These are phyloP conservation scores for Cucurbita ficifolia DNA, from an alignment of 306 rosid genomes.

Conservation along the genomic window DNA sequence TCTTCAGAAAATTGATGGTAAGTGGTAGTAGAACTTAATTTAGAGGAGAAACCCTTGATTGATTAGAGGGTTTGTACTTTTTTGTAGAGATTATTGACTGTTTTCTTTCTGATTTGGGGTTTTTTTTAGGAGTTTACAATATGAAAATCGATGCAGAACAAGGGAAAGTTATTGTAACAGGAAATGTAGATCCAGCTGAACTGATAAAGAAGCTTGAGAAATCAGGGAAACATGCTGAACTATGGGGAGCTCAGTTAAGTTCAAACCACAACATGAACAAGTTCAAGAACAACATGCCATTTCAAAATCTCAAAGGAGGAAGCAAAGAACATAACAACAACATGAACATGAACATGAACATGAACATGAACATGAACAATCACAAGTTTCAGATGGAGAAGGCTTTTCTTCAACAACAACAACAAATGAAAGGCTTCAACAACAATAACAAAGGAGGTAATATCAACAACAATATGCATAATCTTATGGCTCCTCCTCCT, in stretches of 20 bases:
- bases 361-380: not conserved
- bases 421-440: constrained; percentile 30
- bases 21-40: too few species aligned
- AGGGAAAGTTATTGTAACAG: constrained; percentile 45
- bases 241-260: constrained; percentile 44
- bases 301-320: constrained; percentile 32
- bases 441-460: not conserved
- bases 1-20: constrained; percentile 85
- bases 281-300: constrained; percentile 51
- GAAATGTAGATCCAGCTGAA: constrained; percentile 42
- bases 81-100: not conserved
- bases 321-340: not conserved
- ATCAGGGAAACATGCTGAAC: constrained; percentile 52
- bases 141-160: constrained; percentile 34
- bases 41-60: not conserved
- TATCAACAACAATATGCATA: not conserved
- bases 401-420: constrained; percentile 26
- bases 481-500: constrained; percentile 7
- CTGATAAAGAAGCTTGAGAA: constrained; percentile 43
- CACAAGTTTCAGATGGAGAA: constrained; percentile 7
- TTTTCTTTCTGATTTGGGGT: not conserved
- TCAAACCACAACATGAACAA: constrained; percentile 21
- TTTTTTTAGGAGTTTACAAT: constrained; percentile 32
- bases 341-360: not conserved
- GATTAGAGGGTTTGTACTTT: not conserved